Conservation (phyloP, 129 eudicot genomes). For the Kitagawia praeruptora region DNA sequence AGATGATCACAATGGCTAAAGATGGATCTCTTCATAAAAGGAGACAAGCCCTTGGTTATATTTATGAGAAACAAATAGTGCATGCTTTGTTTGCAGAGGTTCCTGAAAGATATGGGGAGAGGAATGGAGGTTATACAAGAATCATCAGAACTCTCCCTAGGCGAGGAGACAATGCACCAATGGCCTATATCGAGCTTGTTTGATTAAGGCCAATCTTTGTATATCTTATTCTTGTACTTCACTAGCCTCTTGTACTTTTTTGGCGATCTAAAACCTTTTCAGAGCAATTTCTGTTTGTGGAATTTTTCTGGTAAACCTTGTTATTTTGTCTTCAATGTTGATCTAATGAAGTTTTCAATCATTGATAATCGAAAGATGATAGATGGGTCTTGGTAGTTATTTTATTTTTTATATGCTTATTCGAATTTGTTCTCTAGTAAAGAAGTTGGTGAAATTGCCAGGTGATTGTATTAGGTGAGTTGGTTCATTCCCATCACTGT, state of each 20-base stretch:
- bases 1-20: conserved; percentile 88
- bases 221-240: neutral
- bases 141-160: conserved; percentile 77
- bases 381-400: neutral
- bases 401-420: neutral
- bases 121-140: conserved; percentile 90
- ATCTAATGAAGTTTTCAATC: neutral
- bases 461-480: neutral
- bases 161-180: conserved; percentile 97
- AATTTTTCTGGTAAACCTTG: neutral
- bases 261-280: neutral
- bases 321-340: neutral
- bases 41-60: conserved; percentile 87
- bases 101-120: conserved; percentile 76
- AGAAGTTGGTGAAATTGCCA: neutral
- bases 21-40: conserved; percentile 91
- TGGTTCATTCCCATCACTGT: neutral
- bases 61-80: conserved; percentile 83
- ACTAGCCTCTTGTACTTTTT: neutral
- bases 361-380: neutral
- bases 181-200: conserved; percentile 93
- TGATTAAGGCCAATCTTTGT: conserved; percentile 21
- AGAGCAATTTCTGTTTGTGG: neutral
- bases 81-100: conserved; percentile 95
- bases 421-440: neutral